These are phyloP conservation scores for Pyrenochaeta sp. DNA, from an alignment of 2,329 filamentous ascomycete genomes.

Conservation along the genomic window DNA sequence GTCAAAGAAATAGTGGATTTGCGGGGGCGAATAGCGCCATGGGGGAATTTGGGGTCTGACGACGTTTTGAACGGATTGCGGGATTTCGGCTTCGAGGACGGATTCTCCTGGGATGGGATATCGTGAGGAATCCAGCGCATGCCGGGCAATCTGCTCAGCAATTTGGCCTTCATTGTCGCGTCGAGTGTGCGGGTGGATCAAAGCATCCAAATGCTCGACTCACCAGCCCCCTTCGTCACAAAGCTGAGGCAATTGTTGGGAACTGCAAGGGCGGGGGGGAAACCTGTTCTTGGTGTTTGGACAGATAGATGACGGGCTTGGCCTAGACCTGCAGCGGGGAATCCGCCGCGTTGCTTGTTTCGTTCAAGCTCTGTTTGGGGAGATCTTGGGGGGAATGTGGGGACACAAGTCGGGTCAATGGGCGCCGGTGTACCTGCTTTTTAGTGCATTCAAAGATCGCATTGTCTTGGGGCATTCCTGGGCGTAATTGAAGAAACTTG, in stretches of 20 bases:
- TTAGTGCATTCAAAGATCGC: background rate
- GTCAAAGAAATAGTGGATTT: slow-evolving; percentile 34
- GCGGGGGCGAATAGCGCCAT: slow-evolving; percentile 15
- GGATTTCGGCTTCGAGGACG: slow-evolving; percentile 19
- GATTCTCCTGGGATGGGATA: slow-evolving; percentile 18
- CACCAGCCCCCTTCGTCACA: no score
- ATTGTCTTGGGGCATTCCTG: background rate
- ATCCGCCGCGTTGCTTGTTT: slow-evolving; percentile 22
- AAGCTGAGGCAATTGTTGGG: background rate
- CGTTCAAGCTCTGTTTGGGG: slow-evolving; percentile 21
- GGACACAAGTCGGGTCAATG: background rate
- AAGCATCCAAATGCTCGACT: slow-evolving; percentile 2
- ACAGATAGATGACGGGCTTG: slow-evolving; percentile 1
- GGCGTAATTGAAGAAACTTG: no score
- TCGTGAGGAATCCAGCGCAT: slow-evolving; percentile 41
- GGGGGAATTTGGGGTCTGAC: background rate
- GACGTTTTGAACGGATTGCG: slow-evolving; percentile 19
- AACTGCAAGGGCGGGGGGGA: background rate
- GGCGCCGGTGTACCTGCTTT: background rate
- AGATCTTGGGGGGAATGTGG: background rate
- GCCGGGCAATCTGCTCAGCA: slow-evolving; percentile 22
- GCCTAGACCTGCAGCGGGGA: background rate
- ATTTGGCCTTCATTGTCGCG: slow-evolving; percentile 15
- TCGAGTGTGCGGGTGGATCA: background rate
- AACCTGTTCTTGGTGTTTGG: background rate